A percentile compares a stretch with the other conserved stretches of the same genome.
Conservation (phyloP, 441 rosid genomes). For the Aquilaria agallochum region DNA sequence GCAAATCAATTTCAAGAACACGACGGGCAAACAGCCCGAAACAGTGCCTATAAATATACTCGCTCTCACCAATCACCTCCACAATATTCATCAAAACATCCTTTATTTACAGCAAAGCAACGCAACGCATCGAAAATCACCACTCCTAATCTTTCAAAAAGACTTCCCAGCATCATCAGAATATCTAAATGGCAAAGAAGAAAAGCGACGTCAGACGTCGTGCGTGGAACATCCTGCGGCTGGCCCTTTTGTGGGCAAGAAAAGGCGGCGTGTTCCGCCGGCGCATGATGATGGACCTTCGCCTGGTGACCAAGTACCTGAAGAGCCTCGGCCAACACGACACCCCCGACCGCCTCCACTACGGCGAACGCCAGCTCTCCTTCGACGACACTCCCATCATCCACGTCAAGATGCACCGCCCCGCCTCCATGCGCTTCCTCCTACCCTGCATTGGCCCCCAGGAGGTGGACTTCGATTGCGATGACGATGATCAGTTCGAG, state of each 20-base stretch:
- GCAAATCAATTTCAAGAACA: neutral
- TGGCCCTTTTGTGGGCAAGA: constrained; percentile 66
- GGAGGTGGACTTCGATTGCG: constrained; percentile 45
- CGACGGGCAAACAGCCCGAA: too few species aligned
- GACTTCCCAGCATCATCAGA: neutral
- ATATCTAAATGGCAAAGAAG: constrained; percentile 31
- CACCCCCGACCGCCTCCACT: constrained; percentile 19
- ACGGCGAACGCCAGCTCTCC: constrained; percentile 68
- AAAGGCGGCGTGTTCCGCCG: constrained; percentile 66
- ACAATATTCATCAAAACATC: neutral
- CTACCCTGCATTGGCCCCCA: constrained; percentile 68
- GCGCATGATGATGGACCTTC: constrained; percentile 47
- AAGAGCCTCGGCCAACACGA: constrained; percentile 31
- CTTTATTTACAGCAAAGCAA: neutral
- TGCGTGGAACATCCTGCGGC: constrained; percentile 60
- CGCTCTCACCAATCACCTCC: neutral
- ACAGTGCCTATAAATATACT: neutral
- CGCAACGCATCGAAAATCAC: neutral
- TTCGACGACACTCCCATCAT: constrained; percentile 78
- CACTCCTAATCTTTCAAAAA: neutral
- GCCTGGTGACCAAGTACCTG: constrained; percentile 50
- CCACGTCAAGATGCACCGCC: constrained; percentile 66
- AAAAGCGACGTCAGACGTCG: constrained; percentile 18
- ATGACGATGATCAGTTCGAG: constrained; percentile 16
- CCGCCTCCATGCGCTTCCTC: constrained; percentile 64